Evolutionary conservation across 331 rosid genomes (phyloP), one percentile per base, ranked within the genome.

Genomic region (Arachis monticola): DNA sequence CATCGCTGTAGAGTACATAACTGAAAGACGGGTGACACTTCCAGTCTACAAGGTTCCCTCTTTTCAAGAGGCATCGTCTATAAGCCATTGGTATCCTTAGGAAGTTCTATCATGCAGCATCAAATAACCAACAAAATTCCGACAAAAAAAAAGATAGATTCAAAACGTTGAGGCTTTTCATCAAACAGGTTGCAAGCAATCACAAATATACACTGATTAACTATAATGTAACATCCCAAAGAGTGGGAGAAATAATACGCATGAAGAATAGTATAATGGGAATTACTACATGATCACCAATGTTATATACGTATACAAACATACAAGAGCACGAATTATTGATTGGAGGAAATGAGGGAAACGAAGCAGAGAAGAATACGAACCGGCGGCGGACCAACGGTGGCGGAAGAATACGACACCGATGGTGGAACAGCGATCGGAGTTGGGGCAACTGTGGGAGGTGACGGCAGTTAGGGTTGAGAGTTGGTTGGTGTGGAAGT

Each of bases 11-110:
- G 75, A 86, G 71, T 63, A 86, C 72, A 60, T 87, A 82, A 73
- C 83, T 47, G 74, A 91, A 64, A 12, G 89, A 88, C 4, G 92
- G 98, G 44, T 84, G 84, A 75, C 60, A 85, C 46, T 71, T 79
- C 60, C 88, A 84, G 76, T 92, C 96, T 17, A 80, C 8, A 66
- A 83, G 59, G 50, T 59, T 83, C 11, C 85, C 87, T 85, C 93
- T 78, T 17, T 72, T 63, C 68, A 91, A 82, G 73, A 94, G 90
- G 84, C 82, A 81, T 9, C 96, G 92, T 79, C 96, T 66, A 69
- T 81, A 91, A 77, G 98, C 90, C 97, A 93, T 93, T 70, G 76
- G 59, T 52, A 51, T 79, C 12, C 47, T 59, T 56, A 48, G 81
- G 50, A 47, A 64, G 11, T 70, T 72, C 78, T 78, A 75, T 47